Evolutionary conservation across 140 eudicot genomes (phyloP), one percentile per base, ranked within the genome.

Genomic region (Erigeron philadelphicus): DNA sequence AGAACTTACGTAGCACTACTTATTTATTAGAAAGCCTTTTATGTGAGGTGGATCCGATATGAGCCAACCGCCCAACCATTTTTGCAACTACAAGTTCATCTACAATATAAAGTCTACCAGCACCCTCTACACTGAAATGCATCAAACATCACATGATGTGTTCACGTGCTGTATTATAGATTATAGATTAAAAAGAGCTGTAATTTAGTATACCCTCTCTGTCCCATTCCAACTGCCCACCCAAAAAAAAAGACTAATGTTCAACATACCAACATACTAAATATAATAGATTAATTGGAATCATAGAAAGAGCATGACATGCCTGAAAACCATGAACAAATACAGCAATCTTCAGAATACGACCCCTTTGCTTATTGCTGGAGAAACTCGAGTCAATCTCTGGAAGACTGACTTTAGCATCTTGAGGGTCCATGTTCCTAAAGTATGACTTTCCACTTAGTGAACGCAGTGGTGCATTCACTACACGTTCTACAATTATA

Each of bases 241-340:
- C 38, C 38, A 31, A 31, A 31, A 31, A 31, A 31, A 31, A 31
- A 31, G 38, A 31, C 38, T 31, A 31, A 31, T 31, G 38, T 31
- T 18, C 15, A 74, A 57, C 11, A 52, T 21, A 47, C 42, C 41
- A 43, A 8, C 40, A 65, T 13, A 58, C 47, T 57, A 25, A 8
- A 71, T 11, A 23, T n/a, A 8, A 10, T 10, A 10, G 13, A 9
- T 0, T 9, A 9, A 53, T 3, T 18, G 56, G 68, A 74, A 2
- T 31, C 1, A 56, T 66, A 52, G 17, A 61, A 25, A 69, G n/a
- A 61, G 68, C 13, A 47, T 17, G 81, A 50, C 81, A 62, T 82
- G 72, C 98, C 96, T 93, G 98, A 72, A 93, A 93, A 46, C 98
- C 98, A 68, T 93, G 98, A 72, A 93, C 98, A 65, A 93, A 93